Conservation (phyloP, 495 filamentous ascomycete species). For the Hypoxylon intermedium region DNA sequence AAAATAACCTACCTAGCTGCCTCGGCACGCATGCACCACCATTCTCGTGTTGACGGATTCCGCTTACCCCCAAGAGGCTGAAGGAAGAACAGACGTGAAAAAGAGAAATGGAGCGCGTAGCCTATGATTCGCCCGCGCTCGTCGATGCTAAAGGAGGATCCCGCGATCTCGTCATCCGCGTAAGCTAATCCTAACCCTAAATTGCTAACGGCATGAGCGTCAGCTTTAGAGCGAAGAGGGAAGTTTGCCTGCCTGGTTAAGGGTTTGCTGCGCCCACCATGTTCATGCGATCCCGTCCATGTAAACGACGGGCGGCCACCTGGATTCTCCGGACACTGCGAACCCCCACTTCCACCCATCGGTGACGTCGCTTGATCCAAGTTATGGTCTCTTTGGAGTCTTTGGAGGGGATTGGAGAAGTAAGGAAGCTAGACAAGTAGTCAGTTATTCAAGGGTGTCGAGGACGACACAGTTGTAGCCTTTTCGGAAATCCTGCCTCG, state of each 20-base stretch:
- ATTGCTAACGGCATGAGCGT: constrained; percentile 20
- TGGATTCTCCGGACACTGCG: constrained; percentile 23
- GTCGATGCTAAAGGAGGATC: constrained; percentile 20
- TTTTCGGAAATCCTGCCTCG: constrained; percentile 23
- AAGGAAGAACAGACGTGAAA: constrained; percentile 32
- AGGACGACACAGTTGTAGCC: not conserved
- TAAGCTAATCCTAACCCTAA: constrained; percentile 23
- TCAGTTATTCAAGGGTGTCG: constrained; percentile 2
- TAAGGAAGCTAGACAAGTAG: not conserved
- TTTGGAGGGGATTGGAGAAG: not conserved
- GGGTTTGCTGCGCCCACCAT: constrained; percentile 30
- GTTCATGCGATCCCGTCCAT: constrained; percentile 27
- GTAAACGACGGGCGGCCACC: constrained; percentile 20
- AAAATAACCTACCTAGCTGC: too few species aligned
- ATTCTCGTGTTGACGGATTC: too few species aligned
- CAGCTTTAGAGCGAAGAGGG: not conserved
- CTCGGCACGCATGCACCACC: too few species aligned
- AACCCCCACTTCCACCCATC: constrained; percentile 9
- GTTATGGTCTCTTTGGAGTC: constrained; percentile 7
- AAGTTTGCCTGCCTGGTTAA: constrained; percentile 6
- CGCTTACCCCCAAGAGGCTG: constrained; percentile 15
- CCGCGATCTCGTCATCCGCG: constrained; percentile 32
- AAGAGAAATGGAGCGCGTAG: not conserved
- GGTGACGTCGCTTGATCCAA: constrained; percentile 11
- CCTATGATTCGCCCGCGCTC: constrained; percentile 12